Conservation (phyloP, 805 yeast species). For the Starmerella gropengiesseri region DNA sequence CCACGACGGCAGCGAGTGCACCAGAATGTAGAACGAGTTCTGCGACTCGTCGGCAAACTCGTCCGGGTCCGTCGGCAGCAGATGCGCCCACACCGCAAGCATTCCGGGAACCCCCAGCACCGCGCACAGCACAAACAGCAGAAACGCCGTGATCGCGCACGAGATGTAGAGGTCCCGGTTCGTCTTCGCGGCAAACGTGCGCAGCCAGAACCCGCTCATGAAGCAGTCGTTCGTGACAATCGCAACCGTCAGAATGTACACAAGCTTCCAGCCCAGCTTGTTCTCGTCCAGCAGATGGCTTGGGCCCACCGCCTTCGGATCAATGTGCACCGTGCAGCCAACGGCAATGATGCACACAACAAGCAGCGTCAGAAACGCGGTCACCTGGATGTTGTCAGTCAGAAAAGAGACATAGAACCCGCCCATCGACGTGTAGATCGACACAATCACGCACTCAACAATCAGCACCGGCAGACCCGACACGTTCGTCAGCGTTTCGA, state of each 20-base stretch:
- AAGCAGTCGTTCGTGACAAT: slow-evolving; percentile 84
- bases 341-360: slow-evolving; percentile 67
- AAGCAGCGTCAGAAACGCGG: slow-evolving; percentile 51
- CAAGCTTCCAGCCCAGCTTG: slow-evolving; percentile 76
- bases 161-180: slow-evolving; percentile 68
- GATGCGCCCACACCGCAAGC: slow-evolving; percentile 82
- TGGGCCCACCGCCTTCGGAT: slow-evolving; percentile 49
- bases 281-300: slow-evolving; percentile 54
- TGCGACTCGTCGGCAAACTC: slow-evolving; percentile 47
- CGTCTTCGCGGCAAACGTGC: slow-evolving; percentile 80
- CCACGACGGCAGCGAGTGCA: slow-evolving; percentile 73
- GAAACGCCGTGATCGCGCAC: slow-evolving; percentile 60
- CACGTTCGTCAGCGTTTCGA: slow-evolving; percentile 65
- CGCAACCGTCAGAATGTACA: slow-evolving; percentile 76
- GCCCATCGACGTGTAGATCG: slow-evolving; percentile 77
- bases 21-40: slow-evolving; percentile 56
- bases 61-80: slow-evolving; percentile 33
- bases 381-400: slow-evolving; percentile 81
- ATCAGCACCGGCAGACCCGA: slow-evolving; percentile 71
- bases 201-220: slow-evolving; percentile 84
- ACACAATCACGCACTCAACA: slow-evolving; percentile 76
- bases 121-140: slow-evolving; percentile 51
- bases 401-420: slow-evolving; percentile 82
- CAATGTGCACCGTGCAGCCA: slow-evolving; percentile 42
- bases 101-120: slow-evolving; percentile 76